Conservation (phyloP, 2,329 filamentous ascomycete species). For the Fusarium solani-melongenae region DNA sequence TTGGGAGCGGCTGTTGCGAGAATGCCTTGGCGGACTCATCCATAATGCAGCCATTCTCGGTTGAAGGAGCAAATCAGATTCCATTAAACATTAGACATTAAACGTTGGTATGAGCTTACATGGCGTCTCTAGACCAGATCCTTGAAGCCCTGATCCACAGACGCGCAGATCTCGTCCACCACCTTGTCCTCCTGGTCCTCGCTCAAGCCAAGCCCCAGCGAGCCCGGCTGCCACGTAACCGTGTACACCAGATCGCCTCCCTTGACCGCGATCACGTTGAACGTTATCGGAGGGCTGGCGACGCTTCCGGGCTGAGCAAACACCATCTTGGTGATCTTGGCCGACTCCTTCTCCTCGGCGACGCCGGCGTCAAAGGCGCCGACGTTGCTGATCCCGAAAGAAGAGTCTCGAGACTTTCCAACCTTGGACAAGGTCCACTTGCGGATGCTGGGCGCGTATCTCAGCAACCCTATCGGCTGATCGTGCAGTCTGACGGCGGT, state of each 20-base stretch:
- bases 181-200: slow-evolving; percentile 28
- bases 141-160: slow-evolving; percentile 25
- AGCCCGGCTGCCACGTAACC: slow-evolving; percentile 39
- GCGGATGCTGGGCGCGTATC: slow-evolving; percentile 36
- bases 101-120: neutral
- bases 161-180: slow-evolving; percentile 32
- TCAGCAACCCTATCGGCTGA: slow-evolving; percentile 32
- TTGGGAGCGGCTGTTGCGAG: neutral
- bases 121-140: slow-evolving; percentile 11
- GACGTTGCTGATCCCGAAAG: slow-evolving; percentile 40
- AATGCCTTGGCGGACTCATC: neutral
- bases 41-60: neutral
- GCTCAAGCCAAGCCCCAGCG: slow-evolving; percentile 31
- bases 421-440: slow-evolving; percentile 37
- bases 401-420: slow-evolving; percentile 35
- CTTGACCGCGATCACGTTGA: slow-evolving; percentile 36
- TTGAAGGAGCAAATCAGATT: neutral
- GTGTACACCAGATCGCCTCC: slow-evolving; percentile 35
- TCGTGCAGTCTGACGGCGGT: slow-evolving; percentile 26
- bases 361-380: slow-evolving; percentile 23
- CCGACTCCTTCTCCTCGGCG: neutral
- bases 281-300: slow-evolving; percentile 28
- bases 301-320: slow-evolving; percentile 41
- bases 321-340: slow-evolving; percentile 30
- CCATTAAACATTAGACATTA: slow-evolving; percentile 1